These are phyloP conservation scores for Sclerotinia spermophila DNA, from an alignment of 2,329 filamentous ascomycete species.

Conservation along the genomic window DNA sequence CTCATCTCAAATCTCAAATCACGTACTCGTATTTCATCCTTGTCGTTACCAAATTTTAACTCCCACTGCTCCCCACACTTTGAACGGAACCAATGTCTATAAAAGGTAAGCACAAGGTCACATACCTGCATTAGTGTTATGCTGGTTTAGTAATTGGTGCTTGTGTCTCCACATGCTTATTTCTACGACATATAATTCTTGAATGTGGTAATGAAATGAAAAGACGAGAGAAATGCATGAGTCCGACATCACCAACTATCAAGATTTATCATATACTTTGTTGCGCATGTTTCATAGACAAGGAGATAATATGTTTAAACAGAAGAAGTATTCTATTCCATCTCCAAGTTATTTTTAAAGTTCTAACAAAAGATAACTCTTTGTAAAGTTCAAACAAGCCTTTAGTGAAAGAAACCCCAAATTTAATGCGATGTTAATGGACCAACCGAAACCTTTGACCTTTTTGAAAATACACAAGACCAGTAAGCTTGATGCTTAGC, in stretches of 20 bases:
- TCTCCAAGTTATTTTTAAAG: neutral
- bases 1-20: neutral
- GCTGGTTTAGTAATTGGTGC: neutral
- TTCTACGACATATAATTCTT: conserved; percentile 14
- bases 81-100: neutral
- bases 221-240: neutral
- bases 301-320: neutral
- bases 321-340: neutral
- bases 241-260: neutral
- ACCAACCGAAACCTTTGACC: neutral
- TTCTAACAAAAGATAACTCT: neutral
- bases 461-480: neutral
- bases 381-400: neutral
- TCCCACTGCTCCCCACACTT: neutral
- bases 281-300: neutral
- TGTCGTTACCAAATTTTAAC: neutral
- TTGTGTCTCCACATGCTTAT: conserved; percentile 15
- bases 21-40: conserved; percentile 10
- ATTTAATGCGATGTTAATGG: neutral
- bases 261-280: neutral
- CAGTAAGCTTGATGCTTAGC: neutral
- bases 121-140: conserved; percentile 12
- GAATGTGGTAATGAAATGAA: neutral
- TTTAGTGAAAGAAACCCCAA: neutral
- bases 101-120: neutral